Conservation (phyloP, 2,329 filamentous ascomycete genomes). For the Aspergillus brasiliensis region DNA sequence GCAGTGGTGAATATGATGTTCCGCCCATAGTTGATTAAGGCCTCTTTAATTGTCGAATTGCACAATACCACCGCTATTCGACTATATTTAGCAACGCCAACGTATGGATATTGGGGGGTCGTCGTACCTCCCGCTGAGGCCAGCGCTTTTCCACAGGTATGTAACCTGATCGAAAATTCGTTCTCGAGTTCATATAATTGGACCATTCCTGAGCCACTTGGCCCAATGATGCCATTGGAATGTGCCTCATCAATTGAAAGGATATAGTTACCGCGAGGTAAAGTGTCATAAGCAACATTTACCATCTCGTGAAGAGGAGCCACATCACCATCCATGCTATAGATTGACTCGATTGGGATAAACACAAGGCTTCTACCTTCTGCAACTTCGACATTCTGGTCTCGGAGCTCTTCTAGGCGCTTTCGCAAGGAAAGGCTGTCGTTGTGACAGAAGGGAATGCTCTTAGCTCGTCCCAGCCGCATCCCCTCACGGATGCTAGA, state of each 20-base stretch:
- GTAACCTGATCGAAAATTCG: conserved; percentile 29
- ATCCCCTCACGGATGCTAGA: conserved; percentile 73
- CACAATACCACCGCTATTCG: conserved; percentile 9
- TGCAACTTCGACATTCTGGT: conserved; percentile 2
- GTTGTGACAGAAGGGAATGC: conserved; percentile 26
- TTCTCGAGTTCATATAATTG: conserved; percentile 29
- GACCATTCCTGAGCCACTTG: conserved; percentile 22
- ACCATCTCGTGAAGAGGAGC: conserved; percentile 25
- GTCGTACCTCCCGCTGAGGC: conserved; percentile 28
- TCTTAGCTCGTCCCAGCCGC: conserved; percentile 55
- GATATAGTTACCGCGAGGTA: conserved; percentile 26
- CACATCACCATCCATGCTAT: conserved; percentile 54
- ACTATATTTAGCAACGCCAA: neutral
- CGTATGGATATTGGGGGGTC: neutral
- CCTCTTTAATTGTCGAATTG: conserved; percentile 13
- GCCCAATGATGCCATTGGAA: conserved; percentile 18
- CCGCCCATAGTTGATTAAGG: conserved; percentile 15
- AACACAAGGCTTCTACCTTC: conserved; percentile 34
- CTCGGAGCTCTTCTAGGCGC: conserved; percentile 1
- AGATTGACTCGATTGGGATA: conserved; percentile 47
- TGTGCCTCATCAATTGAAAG: conserved; percentile 24
- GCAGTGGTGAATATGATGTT: conserved; percentile 16
- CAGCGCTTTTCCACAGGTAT: conserved; percentile 32
- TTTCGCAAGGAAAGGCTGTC: conserved; percentile 6
- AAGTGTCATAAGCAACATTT: conserved; percentile 14